Evolutionary conservation across 768 basidiomycete species (phyloP).

Genomic region (Kwoniella newhampshirensis): DNA sequence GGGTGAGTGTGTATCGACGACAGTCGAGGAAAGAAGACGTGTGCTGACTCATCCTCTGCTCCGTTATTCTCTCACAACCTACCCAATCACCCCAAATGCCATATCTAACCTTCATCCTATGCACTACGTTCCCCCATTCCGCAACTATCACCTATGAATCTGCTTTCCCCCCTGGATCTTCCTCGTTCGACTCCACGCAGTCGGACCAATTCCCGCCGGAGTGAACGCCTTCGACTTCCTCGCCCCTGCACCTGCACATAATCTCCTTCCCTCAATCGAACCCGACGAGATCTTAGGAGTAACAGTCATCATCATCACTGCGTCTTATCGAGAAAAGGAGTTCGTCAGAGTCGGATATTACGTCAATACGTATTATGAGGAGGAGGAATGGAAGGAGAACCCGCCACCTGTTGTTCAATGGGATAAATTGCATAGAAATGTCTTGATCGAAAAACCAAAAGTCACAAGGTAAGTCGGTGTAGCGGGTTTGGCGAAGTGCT

Average conservation of each 20-base stretch:
- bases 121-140: no score
- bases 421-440: constrained; percentile 75
- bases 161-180: neutral
- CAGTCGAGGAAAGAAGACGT: no score
- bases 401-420: constrained; percentile 69
- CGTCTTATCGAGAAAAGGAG: constrained; percentile 93
- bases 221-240: constrained; percentile 97
- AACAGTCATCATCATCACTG: constrained; percentile 93
- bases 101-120: no score
- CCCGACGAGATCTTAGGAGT: constrained; percentile 89
- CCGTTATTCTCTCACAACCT: no score
- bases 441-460: constrained; percentile 81
- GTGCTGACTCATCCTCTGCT: no score
- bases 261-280: constrained; percentile 66
- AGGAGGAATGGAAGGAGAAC: constrained; percentile 79
- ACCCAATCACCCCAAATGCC: no score
- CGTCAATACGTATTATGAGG: constrained; percentile 98
- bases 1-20: constrained; percentile 32
- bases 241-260: constrained; percentile 76
- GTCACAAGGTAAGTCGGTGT: constrained; percentile 67
- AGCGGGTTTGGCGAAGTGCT: constrained; percentile 14
- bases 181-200: constrained; percentile 50
- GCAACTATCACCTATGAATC: no score
- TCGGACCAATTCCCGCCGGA: constrained; percentile 94
- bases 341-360: constrained; percentile 99